A percentile compares a stretch with the other conserved stretches of the same genome.
Conservation (phyloP, 73 alveolate genomes). For the Breviolum minutum region DNA sequence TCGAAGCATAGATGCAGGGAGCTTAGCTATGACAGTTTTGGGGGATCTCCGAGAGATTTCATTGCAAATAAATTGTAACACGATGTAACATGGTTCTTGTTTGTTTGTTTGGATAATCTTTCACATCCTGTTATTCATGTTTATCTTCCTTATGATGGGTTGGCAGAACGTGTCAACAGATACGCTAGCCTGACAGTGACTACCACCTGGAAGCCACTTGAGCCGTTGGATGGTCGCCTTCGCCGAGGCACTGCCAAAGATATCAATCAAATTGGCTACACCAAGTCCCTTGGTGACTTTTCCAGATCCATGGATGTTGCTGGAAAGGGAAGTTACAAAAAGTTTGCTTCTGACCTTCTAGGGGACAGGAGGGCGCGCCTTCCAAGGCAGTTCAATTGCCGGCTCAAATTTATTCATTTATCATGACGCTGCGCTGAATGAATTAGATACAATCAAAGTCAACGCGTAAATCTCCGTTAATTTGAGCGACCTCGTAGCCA, state of each 20-base stretch:
- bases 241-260: slow-evolving; percentile 53
- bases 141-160: neutral
- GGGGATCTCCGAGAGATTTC: neutral
- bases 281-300: neutral
- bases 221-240: neutral
- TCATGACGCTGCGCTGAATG: no score
- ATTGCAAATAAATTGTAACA: neutral
- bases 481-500: no score
- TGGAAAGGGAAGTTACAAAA: neutral
- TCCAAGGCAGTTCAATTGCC: no score
- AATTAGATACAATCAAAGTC: neutral
- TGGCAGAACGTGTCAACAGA: neutral
- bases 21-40: neutral
- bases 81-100: neutral
- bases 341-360: neutral
- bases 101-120: no score
- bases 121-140: neutral
- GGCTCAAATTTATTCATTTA: no score
- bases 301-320: neutral
- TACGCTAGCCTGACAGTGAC: neutral
- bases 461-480: neutral
- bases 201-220: neutral
- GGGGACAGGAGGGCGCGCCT: neutral
- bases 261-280: slow-evolving; percentile 58
- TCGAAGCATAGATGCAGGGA: neutral